Evolutionary conservation across 768 basidiomycete genomes (phyloP).

Genomic region (Lepiota brunneoincarnata): DNA sequence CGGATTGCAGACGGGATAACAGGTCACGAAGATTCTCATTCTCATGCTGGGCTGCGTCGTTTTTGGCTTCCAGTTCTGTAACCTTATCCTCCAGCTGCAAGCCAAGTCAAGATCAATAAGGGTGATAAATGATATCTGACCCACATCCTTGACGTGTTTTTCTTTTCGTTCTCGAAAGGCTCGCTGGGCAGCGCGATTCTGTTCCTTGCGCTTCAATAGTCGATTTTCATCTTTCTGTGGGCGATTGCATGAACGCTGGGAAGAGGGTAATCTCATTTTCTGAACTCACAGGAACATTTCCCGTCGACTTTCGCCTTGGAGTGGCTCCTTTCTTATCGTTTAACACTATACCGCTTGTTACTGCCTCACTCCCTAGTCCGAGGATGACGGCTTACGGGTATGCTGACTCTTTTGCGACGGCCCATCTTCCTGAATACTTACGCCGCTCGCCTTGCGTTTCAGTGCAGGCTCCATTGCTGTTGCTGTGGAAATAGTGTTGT

Average conservation of each 20-base stretch:
- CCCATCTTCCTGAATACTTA: constrained; percentile 53
- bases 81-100: constrained; percentile 88
- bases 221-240: constrained; percentile 67
- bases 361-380: not conserved
- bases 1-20: constrained; percentile 78
- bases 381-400: constrained; percentile 41
- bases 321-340: constrained; percentile 25
- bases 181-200: constrained; percentile 95
- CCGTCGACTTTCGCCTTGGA: constrained; percentile 33
- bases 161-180: constrained; percentile 98
- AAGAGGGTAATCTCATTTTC: not conserved
- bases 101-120: constrained; percentile 9
- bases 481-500: not conserved
- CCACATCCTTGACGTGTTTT: constrained; percentile 93
- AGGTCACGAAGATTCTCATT: constrained; percentile 90
- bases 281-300: constrained; percentile 25
- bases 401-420: constrained; percentile 68
- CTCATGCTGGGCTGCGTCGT: constrained; percentile 67
- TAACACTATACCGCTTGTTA: constrained; percentile 12
- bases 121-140: constrained; percentile 28
- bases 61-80: constrained; percentile 80
- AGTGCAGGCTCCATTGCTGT: constrained; percentile 36
- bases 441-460: constrained; percentile 78
- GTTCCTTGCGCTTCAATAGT: constrained; percentile 88
- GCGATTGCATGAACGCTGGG: not conserved